Base-by-base conservation (phyloP, 108 stramenopile genomes). In the Epipyxis sp. region DNA sequence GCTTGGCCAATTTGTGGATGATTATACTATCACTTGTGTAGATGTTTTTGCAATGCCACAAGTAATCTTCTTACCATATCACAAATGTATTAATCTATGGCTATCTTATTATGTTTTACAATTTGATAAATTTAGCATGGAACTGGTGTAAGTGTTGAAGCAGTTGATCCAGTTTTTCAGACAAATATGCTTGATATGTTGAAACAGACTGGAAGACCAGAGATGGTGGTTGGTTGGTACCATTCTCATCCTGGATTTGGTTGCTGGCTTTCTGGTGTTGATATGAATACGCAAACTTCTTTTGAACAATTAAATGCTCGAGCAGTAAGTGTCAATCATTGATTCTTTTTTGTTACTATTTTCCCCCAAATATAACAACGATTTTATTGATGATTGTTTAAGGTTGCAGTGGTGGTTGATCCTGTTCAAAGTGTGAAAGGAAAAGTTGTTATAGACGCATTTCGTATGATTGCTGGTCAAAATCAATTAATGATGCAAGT, bases 21-120 rank as follows among this genome's bases (percentile, higher is more conserved):
- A 99, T 59, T 99, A 98, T 88, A 97, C 96, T 59, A 95, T 99
- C 77, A 94, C 97, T 77, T 97, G 96, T 83, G 94, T 98, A 16
- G 98, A 99, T 80, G 98, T 99, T 46, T 99, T 98, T 84, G 96
- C 96, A 83, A 99, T 99, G 98, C 98, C 98, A 13, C 97, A 99
- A 80, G 88, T 88, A 37, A 25, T 16, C 35, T 16, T 20, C 61
- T 13, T 65, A 25, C 61, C 34, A 13, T 6, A 65, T 16, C 10
- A 13, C 10, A 6, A 32, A 6, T 65, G 35, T 6, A 65, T 65
- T 10, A 10, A 37, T 32, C 27, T 65, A 25, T 32, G 20, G 61
- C 20, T 67, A 43, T 67, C 42, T 67, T 20, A 67, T 20, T 43
- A 13, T 20, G 6, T 50, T 50, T 20, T 50, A 50, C 46, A 13